phyloP scores from a whole-genome alignment of 108 stramenopile genomes.

The Thalassiosira profunda region DNA sequence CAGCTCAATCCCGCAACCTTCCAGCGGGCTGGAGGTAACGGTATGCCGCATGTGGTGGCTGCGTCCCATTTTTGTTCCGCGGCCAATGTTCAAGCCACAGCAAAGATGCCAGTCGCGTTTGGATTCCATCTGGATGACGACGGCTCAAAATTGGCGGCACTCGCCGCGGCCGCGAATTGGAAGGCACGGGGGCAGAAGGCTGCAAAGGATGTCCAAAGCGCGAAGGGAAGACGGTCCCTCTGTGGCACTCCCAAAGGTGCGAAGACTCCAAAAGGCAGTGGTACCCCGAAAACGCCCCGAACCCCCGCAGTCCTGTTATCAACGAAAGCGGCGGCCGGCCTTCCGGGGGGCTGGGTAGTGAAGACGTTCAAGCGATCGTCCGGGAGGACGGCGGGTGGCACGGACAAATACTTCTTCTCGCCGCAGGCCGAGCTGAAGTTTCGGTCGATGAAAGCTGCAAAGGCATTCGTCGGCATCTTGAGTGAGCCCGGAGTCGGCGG shows the following conservation, averaged over 20 bases:
- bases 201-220: not conserved
- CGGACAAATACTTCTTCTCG: slow-evolving; percentile 27
- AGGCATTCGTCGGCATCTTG: slow-evolving; percentile 11
- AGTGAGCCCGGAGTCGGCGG: slow-evolving; percentile 9
- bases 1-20: no score
- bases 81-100: no score
- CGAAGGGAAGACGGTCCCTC: not conserved
- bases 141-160: not conserved
- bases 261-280: no score
- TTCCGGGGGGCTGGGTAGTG: slow-evolving; percentile 15
- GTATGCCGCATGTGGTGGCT: no score
- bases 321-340: not conserved
- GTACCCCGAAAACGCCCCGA: slow-evolving; percentile 4
- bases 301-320: not conserved
- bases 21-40: no score
- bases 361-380: slow-evolving; percentile 18
- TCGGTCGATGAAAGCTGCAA: slow-evolving; percentile 13
- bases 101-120: slow-evolving; percentile 32
- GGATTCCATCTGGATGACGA: slow-evolving; percentile 7
- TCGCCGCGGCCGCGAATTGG: not conserved
- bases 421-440: slow-evolving; percentile 19
- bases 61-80: no score
- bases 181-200: slow-evolving; percentile 1
- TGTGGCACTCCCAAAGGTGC: no score
- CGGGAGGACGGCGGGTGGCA: slow-evolving; percentile 4